These are phyloP conservation scores for Eimeria maxima DNA, from an alignment of 169 alveolate species.

Conservation along the genomic window DNA sequence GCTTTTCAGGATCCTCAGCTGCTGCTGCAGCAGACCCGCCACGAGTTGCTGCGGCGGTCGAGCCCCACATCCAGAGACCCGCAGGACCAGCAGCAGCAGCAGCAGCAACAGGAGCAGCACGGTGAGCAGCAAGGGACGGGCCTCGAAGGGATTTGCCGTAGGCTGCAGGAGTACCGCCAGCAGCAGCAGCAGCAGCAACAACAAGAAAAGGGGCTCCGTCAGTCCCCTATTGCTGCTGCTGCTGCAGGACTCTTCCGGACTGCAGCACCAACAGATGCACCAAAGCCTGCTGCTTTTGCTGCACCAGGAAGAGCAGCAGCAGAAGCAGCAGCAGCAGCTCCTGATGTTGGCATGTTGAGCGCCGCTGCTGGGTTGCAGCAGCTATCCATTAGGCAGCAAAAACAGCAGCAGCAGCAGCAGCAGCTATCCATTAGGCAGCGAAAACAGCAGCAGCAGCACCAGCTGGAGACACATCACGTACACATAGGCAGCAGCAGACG, in stretches of 20 bases:
- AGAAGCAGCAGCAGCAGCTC: slow-evolving; percentile 38
- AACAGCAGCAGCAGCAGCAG: slow-evolving; percentile 24
- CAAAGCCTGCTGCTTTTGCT: slow-evolving; percentile 13
- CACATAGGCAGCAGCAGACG: neutral
- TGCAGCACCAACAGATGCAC: slow-evolving; percentile 9
- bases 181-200: slow-evolving; percentile 69
- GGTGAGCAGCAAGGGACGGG: neutral
- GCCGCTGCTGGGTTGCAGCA: slow-evolving; percentile 16
- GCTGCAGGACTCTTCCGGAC: slow-evolving; percentile 10
- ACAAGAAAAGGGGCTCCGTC: slow-evolving; percentile 9
- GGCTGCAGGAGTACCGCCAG: neutral
- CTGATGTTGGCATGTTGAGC: neutral
- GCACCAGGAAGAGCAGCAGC: slow-evolving; percentile 5
- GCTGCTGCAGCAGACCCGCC: slow-evolving; percentile 19
- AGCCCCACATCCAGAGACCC: neutral
- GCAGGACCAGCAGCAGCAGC: slow-evolving; percentile 42
- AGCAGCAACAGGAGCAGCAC: slow-evolving; percentile 10
- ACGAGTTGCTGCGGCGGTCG: neutral
- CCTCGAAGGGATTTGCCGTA: slow-evolving; percentile 15
- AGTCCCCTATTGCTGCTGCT: slow-evolving; percentile 17
- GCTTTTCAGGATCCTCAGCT: slow-evolving; percentile 17
- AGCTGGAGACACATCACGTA: neutral
- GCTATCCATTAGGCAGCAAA: neutral
- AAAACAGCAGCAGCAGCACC: slow-evolving; percentile 39
- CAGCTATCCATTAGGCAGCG: too few relatives aligned